Base-by-base conservation (phyloP, 805 yeast genomes). In the Kuraishia molischiana region DNA sequence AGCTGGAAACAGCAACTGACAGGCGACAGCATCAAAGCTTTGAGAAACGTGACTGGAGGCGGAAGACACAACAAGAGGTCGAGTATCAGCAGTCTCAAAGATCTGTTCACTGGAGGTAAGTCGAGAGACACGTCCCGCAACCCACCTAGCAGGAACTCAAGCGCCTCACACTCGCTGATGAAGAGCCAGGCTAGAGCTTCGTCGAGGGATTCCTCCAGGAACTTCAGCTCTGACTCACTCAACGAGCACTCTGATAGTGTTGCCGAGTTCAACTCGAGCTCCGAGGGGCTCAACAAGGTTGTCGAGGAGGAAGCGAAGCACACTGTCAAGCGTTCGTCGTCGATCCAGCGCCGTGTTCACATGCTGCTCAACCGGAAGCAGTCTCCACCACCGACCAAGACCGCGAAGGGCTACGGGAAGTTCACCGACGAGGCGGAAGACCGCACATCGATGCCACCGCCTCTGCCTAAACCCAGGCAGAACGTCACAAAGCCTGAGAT, bases 371-470 rank as follows among this genome's bases (percentile, higher is more conserved):
- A 56, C 41, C 62, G 65, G 46, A 56, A 53, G 42, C 55, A 56
- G 37, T 59, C 70, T 4, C 70, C 72, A 10, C 71, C 72, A 3
- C 60, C 71, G 0, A 52, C 59, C 14, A 79, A 73, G 47, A 77
- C 90, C 0, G 95, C 95, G 0, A 56, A 66, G 4, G 95, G 95
- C 0, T 86, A 87, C 55, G 95, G 95, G 5, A 74, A 75, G 52
- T 84, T 71, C 51, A 77, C 89, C 0, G 79, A 69, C 35, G 24
- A 35, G 10, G 44, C 6, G 17, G 26, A 22, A 22, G 26, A 22
- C 8, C 8, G 11, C 10, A 11, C 13, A 39, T 15, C 33, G 13
- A 17, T 14, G 29, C 14, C 5, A 19, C 26, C 8, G 9, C 29
- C 22, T 22, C 32, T 29, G 10, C 21, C 18, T 4, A 36, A 11